Percentiles rank a stretch among this genome's conserved stretches.
These are phyloP conservation scores for Hymenoscyphus repandus DNA, from an alignment of 2,329 filamentous ascomycete species.

Conservation along the genomic window DNA sequence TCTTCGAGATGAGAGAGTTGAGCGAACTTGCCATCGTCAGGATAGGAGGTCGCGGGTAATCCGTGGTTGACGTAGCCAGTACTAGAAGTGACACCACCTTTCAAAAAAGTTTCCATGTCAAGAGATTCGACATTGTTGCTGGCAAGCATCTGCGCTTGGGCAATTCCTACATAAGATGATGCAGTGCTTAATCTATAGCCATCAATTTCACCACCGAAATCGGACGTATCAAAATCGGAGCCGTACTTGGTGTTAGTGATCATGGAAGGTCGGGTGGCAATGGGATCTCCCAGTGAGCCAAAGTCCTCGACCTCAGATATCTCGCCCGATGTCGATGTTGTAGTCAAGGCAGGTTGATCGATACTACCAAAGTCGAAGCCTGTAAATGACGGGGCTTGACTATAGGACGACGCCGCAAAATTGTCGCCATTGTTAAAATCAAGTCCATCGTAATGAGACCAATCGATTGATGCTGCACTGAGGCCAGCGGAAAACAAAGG, in stretches of 20 bases:
- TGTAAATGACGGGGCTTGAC: conserved; percentile 49
- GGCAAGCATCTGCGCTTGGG: conserved; percentile 41
- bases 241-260: conserved; percentile 36
- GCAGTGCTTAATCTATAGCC: conserved; percentile 45
- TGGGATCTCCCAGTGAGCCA: conserved; percentile 38
- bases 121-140: conserved; percentile 44
- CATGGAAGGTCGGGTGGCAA: conserved; percentile 28
- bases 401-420: conserved; percentile 50
- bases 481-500: conserved; percentile 59
- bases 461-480: conserved; percentile 50
- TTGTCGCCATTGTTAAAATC: conserved; percentile 41
- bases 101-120: conserved; percentile 53
- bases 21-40: conserved; percentile 37
- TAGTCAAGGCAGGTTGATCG: conserved; percentile 51
- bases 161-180: conserved; percentile 43
- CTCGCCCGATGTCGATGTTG: conserved; percentile 59
- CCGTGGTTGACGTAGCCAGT: conserved; percentile 18
- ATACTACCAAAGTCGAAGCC: conserved; percentile 50
- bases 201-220: conserved; percentile 37
- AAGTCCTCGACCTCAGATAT: conserved; percentile 63
- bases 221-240: conserved; percentile 34
- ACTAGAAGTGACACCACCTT: conserved; percentile 25
- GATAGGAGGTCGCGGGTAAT: conserved; percentile 17
- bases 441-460: conserved; percentile 48
- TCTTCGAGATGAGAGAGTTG: conserved; percentile 36